Evolutionary conservation across 345 rosid genomes (phyloP).

Genomic region (Hibiscus mutabilis): DNA sequence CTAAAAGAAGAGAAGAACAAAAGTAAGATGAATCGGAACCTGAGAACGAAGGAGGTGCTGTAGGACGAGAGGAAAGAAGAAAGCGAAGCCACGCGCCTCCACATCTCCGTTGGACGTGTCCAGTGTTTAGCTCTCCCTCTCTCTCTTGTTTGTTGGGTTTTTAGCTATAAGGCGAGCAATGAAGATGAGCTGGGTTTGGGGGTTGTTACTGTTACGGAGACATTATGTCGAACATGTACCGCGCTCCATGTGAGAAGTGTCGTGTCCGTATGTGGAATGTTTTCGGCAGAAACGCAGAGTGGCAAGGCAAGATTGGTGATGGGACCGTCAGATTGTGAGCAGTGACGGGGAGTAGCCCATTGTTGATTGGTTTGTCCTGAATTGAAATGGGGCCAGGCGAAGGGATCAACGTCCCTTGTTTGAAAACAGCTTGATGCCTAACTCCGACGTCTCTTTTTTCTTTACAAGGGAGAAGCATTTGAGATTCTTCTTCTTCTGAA

Average conservation of each 20-base stretch:
- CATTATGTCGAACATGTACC: slow-evolving; percentile 22
- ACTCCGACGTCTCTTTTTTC: too few relatives aligned
- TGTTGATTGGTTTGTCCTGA: too few relatives aligned
- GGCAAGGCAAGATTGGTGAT: too few relatives aligned
- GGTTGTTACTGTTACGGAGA: slow-evolving; percentile 16
- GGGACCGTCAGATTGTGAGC: too few relatives aligned
- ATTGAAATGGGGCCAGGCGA: too few relatives aligned
- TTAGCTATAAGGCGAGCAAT: neutral
- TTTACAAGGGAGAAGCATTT: too few relatives aligned
- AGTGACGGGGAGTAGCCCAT: too few relatives aligned
- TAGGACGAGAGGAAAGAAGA: slow-evolving; percentile 49
- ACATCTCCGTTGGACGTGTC: too few relatives aligned
- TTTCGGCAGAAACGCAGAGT: too few relatives aligned
- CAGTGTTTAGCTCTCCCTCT: neutral
- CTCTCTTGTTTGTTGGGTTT: neutral
- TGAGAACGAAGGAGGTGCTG: slow-evolving; percentile 23
- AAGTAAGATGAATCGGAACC: neutral
- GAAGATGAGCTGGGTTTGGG: neutral
- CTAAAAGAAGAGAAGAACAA: neutral
- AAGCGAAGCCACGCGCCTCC: slow-evolving; percentile 37
- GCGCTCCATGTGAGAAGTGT: neutral
- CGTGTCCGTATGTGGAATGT: neutral
- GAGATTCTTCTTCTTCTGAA: too few relatives aligned
- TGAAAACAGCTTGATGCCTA: too few relatives aligned
- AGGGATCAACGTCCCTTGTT: too few relatives aligned